A percentile compares a stretch with the other conserved stretches of the same genome.
phyloP scores from a whole-genome alignment of 73 alveolate genomes.

The Tetrahymena borealis region DNA sequence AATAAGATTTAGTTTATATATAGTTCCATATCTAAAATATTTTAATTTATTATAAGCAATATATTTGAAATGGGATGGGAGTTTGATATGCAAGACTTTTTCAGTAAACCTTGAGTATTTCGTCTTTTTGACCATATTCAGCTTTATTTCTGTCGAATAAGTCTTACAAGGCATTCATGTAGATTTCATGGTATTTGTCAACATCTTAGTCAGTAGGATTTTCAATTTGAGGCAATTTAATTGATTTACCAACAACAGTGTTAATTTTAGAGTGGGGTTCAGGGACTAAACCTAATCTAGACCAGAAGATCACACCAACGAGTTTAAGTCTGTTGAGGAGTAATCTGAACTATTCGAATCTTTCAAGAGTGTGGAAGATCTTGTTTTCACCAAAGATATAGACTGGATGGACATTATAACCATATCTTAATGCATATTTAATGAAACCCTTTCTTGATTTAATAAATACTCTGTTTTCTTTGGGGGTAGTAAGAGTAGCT shows the following conservation, averaged over 20 bases:
- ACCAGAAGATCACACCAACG: slow-evolving; percentile 26
- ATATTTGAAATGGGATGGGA: too few species aligned
- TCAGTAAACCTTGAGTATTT: neutral
- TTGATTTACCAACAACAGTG: slow-evolving; percentile 30
- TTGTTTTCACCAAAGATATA: slow-evolving; percentile 29
- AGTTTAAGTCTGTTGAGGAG: slow-evolving; percentile 22
- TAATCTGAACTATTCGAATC: slow-evolving; percentile 10
- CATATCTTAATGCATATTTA: slow-evolving; percentile 39
- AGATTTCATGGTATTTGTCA: slow-evolving; percentile 20
- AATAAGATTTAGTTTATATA: too few species aligned
- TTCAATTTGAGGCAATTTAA: slow-evolving; percentile 12
- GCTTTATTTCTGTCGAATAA: slow-evolving; percentile 19
- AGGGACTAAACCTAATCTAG: slow-evolving; percentile 25
- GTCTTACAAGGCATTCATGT: slow-evolving; percentile 16
- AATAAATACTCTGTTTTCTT: slow-evolving; percentile 28
- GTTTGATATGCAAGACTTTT: too few species aligned
- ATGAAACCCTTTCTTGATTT: slow-evolving; percentile 36
- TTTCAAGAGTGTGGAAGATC: slow-evolving; percentile 15
- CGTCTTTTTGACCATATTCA: slow-evolving; percentile 12
- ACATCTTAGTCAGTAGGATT: slow-evolving; percentile 33
- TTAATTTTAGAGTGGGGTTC: slow-evolving; percentile 25
- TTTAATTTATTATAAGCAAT: too few species aligned
- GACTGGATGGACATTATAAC: slow-evolving; percentile 28
- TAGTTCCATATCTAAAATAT: too few species aligned
- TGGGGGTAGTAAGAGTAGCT: slow-evolving; percentile 20